Conservation (phyloP, 2,329 filamentous ascomycete species). For the Corinectria fuckeliana region DNA sequence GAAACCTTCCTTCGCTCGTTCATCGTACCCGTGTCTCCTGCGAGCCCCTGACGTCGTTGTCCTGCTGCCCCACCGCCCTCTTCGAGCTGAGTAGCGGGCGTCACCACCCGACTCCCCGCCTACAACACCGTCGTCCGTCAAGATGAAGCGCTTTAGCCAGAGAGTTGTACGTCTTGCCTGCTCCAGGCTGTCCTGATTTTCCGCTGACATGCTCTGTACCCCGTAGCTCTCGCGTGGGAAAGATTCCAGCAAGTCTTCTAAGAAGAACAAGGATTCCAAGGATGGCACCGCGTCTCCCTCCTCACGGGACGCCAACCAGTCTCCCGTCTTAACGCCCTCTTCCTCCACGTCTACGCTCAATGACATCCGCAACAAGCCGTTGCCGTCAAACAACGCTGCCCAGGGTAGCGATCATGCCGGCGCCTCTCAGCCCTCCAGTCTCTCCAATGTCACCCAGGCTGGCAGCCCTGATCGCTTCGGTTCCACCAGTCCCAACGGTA, state of each 20-base stretch:
- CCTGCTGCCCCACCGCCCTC: conserved; percentile 40
- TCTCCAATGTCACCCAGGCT: conserved; percentile 46
- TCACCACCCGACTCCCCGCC: conserved; percentile 37
- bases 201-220: conserved; percentile 22
- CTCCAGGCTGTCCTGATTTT: not conserved
- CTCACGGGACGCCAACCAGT: conserved; percentile 64
- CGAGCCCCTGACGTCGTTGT: conserved; percentile 43
- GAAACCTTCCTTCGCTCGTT: conserved; percentile 22
- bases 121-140: conserved; percentile 49
- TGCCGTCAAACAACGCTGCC: conserved; percentile 63
- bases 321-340: conserved; percentile 76
- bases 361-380: conserved; percentile 83
- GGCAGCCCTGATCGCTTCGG: conserved; percentile 51
- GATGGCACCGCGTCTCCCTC: conserved; percentile 83
- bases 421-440: conserved; percentile 49
- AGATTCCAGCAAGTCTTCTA: conserved; percentile 81
- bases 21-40: conserved; percentile 27
- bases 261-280: conserved; percentile 75
- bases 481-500: conserved; percentile 45
- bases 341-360: conserved; percentile 88
- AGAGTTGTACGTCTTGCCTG: conserved; percentile 78
- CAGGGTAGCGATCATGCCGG: conserved; percentile 51
- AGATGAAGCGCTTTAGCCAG: conserved; percentile 97
- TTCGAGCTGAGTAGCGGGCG: conserved; percentile 36
- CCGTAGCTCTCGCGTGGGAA: conserved; percentile 89